Base-by-base conservation (phyloP, 441 rosid species). In the Populus hybrid region DNA sequence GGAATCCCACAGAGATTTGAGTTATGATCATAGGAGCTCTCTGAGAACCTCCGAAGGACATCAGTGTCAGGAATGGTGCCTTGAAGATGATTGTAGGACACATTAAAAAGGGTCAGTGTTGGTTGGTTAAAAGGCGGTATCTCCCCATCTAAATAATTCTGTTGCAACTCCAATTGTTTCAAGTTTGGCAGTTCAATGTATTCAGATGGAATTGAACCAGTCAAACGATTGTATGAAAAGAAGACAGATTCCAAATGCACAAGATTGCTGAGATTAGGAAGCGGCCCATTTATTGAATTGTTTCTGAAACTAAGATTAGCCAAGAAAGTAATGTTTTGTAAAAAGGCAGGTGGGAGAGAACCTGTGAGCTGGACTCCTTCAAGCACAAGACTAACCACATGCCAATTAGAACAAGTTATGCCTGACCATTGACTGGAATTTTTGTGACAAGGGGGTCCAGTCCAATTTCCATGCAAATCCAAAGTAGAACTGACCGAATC, bases 1-100 rank as follows among this genome's bases (percentile, higher is more conserved):
- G 88, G 91, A 46, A 50, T 78, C 0, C 89, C 91, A 34, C 94
- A 90, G 14, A 90, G 87, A 83, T 83, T 67, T 0, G 80, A 70
- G 79, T 90, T 90, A 63, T 86, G 86, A 24, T 75, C 78, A 34
- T 59, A 90, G 59, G 83, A 85, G 69, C 84, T 83, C 14, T 19
- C 30, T 0, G 90, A 82, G 64, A 88, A 87, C 30, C 83, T 69
- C 35, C 79, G 84, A 50, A 90, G 87, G 57, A 67, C 77, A 1
- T 19, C 16, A 0, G 89, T 88, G 7, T 69, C 61, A 21, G 93
- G 91, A 74, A 90, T 87, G 26, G 75, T 79, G 2, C 93, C 93
- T 32, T 67, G 75, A 3, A 90, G 85, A 66, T 16, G 79, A 38
- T 90, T 90, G 36, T 82, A 81, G 14, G 93, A 90, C 26, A 84